Evolutionary conservation across 352 stramenopile genomes (phyloP).

Genomic region (Globisporangium megalacanthum): DNA sequence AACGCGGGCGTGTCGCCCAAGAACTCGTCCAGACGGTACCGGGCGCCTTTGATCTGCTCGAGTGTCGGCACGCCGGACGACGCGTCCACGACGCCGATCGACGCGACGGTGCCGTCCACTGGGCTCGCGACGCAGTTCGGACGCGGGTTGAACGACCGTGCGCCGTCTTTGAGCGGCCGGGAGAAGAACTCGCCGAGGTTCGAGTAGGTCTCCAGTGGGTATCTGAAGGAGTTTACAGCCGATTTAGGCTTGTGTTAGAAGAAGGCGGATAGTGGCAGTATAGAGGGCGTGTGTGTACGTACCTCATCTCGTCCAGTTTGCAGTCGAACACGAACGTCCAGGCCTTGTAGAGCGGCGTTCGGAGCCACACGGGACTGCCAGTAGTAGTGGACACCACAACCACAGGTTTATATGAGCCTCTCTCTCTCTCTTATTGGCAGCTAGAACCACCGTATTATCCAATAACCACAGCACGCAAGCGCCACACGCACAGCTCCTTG

Average conservation of each 20-base stretch:
- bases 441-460: background rate
- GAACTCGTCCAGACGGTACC: conserved; percentile 83
- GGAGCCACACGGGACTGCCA: conserved; percentile 53
- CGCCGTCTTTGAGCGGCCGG: conserved; percentile 65
- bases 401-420: no score
- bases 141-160: conserved; percentile 35
- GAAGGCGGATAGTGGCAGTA: background rate
- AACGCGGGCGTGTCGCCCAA: conserved; percentile 56
- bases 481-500: conserved; percentile 66
- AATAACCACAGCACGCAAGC: background rate
- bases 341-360: conserved; percentile 73
- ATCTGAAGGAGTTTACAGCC: conserved; percentile 13
- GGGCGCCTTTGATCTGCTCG: conserved; percentile 78
- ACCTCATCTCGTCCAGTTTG: conserved; percentile 82
- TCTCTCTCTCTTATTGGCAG: background rate
- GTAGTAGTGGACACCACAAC: background rate
- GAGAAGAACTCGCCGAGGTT: conserved; percentile 87
- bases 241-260: background rate
- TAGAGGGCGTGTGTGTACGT: background rate
- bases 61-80: conserved; percentile 44
- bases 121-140: conserved; percentile 35
- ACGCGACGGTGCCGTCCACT: conserved; percentile 56
- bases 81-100: conserved; percentile 49
- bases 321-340: conserved; percentile 77
- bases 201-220: conserved; percentile 59